Base-by-base conservation (phyloP, 2,329 filamentous ascomycete species). In the Sarocladium brachiariae region DNA sequence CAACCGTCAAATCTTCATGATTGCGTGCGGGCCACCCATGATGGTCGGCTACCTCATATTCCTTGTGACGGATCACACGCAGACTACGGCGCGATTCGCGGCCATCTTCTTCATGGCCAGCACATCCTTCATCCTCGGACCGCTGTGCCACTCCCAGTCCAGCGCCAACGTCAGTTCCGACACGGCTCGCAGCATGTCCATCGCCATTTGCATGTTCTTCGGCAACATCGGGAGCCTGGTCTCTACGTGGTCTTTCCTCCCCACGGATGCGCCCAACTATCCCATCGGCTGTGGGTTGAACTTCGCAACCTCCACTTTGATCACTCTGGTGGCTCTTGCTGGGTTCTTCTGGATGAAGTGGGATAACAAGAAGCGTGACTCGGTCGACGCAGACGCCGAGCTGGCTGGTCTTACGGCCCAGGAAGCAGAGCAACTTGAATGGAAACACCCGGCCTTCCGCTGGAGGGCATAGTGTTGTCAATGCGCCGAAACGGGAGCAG, bases 31-130 rank as follows among this genome's bases (percentile, higher is more conserved):
- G 0, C 83, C 84, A 0, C 62, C 86, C 5, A 78, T 84, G 56
- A 87, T 89, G 74, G 62, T 76, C 3, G 85, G 85, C 0, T 88
- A 87, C 63, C 78, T 80, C 61, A 82, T 88, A 74, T 88, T 87
- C 65, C 69, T 88, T 1, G 82, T 78, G 3, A 77, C 72, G 13
- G 61, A 76, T 47, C 54, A 71, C 0, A 66, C 69, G 24, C 62
- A 75, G 46, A 50, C 71, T 0, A 65, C 69, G 23, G 77, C 81
- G 2, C 77, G 83, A n/a, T 89, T 89, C 61, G 84, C 76, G 1
- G 86, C 84, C 0, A 85, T 83, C 0, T 89, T 89, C 65, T 64
- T 89, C 51, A 81, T 87, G 50, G 78, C 83, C 2, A 72, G 72
- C 7, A 83, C 82, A 0, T 77, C 80, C 4, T 88, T 86, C 58